Percentiles rank a stretch among this genome's conserved stretches.
phyloP scores from a whole-genome alignment of 306 rosid species.

The Lablab purpureus region DNA sequence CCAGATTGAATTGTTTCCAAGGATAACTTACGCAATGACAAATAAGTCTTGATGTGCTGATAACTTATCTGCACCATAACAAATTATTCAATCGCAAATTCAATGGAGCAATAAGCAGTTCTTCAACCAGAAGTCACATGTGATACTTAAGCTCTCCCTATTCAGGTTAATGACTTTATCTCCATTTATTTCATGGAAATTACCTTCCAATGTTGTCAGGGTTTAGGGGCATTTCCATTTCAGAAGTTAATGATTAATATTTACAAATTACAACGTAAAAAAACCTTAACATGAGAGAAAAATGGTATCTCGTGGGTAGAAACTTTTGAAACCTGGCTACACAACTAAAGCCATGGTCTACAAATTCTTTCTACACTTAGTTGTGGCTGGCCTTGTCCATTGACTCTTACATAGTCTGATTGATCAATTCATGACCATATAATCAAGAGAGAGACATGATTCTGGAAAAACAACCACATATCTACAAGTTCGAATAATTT shows the following conservation, averaged over 20 bases:
- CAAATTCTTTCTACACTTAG: not conserved
- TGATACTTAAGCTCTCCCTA: not conserved
- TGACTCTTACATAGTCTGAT: conserved; percentile 27
- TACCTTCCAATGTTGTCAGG: not conserved
- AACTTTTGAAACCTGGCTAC: conserved; percentile 1
- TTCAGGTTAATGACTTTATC: not conserved
- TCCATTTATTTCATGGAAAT: conserved; percentile 19
- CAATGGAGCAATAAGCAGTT: conserved; percentile 33
- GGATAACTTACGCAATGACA: conserved; percentile 61
- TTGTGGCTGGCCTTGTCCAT: not conserved
- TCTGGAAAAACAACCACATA: not conserved
- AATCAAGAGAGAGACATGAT: not conserved
- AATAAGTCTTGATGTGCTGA: conserved; percentile 68
- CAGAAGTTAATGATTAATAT: conserved; percentile 15
- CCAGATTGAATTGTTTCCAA: conserved; percentile 45
- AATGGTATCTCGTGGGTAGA: not conserved
- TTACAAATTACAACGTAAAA: conserved; percentile 2
- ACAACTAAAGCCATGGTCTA: not conserved
- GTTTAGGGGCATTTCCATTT: conserved; percentile 13
- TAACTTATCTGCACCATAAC: conserved; percentile 65
- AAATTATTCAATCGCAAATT: conserved; percentile 43
- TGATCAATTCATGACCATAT: conserved; percentile 22
- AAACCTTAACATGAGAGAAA: not conserved
- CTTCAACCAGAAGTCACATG: not conserved
- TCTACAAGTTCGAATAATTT: conserved; percentile 24